Base-by-base conservation (phyloP, 78 protist genomes). In the Dictyostelium intermedium region DNA sequence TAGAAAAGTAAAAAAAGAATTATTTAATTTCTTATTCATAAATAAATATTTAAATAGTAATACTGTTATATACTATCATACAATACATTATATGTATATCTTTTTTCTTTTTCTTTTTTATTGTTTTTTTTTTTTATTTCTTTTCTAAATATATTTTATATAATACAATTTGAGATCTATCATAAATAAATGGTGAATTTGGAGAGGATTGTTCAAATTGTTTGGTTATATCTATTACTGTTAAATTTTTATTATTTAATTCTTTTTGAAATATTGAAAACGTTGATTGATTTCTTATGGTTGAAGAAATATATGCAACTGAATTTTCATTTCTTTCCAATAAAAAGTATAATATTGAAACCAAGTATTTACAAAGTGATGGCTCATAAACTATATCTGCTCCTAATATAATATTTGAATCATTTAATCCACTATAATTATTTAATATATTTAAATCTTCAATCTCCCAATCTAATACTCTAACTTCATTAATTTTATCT, bases 321-420 rank as follows among this genome's bases (percentile, higher is more conserved):
- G 92, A 41, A 7, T 53, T 25, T 43, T 30, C 50, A 37, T 78
- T 30, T 32, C 60, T 35, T 5, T 61, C 30, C 6, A 20, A 47
- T 37, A 78, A 32, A 34, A 53, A 56, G 50, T 89, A 11, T 39
- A 89, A 47, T 5, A 89, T 74, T 60, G 81, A 20, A 4, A 89
- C 94, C 16, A 89, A 47, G 45, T 89, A 80, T 70, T 50, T 37
- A 69, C 77, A 60, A 16, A 89, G 30, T 20, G 87, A 89, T 45
- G 94, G 94, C 25, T 89, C 94, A 50, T 89, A 89, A 2, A 89
- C 94, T 43, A 89, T 80, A 80, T 89, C 94, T 13, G 94, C 94
- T 6, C 94, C 94, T 11, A 89, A 41, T 1, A 89, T 89, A 18
- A 89, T 70, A 50, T 89, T 79, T 20, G 87, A 69, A 10, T 79